Conservation (phyloP, 2,329 filamentous ascomycete species). For the Stachybotrys chlorohalonatus region DNA sequence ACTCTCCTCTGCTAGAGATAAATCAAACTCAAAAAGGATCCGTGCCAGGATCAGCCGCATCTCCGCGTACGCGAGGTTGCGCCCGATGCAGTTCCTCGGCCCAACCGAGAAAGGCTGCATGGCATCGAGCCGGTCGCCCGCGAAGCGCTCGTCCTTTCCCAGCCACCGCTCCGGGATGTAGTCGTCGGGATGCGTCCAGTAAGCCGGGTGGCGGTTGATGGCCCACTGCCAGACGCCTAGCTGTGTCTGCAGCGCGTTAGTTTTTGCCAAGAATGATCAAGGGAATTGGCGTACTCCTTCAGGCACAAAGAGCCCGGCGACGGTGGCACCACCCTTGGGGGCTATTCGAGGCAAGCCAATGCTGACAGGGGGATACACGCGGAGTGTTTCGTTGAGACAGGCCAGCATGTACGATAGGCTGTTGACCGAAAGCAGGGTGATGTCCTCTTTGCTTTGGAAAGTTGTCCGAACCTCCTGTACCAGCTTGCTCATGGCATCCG, state of each 20-base stretch:
- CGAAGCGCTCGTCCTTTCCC: conserved; percentile 17
- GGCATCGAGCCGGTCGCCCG: conserved; percentile 26
- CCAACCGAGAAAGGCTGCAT: conserved; percentile 39
- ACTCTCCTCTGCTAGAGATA: neutral
- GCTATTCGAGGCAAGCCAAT: conserved; percentile 14
- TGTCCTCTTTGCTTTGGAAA: conserved; percentile 1
- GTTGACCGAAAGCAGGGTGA: conserved; percentile 2
- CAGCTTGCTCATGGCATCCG: conserved; percentile 18
- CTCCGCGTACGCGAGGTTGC: neutral
- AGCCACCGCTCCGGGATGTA: conserved; percentile 8
- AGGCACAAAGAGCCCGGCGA: conserved; percentile 11
- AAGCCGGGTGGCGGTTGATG: conserved; percentile 1
- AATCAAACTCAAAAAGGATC: neutral
- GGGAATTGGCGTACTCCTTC: conserved; percentile 13
- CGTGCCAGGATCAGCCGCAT: neutral
- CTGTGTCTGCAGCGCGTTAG: conserved; percentile 2
- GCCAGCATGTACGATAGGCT: conserved; percentile 17
- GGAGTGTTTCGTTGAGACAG: conserved; percentile 28
- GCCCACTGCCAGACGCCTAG: conserved; percentile 8
- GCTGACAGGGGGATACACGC: conserved; percentile 22
- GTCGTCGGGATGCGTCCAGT: conserved; percentile 6
- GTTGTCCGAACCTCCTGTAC: conserved; percentile 17
- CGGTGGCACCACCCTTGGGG: conserved; percentile 3
- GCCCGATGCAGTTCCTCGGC: conserved; percentile 38
- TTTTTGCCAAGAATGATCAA: neutral